Conservation (phyloP, 2,329 filamentous ascomycete genomes). For the Colletotrichum eremochloae region DNA sequence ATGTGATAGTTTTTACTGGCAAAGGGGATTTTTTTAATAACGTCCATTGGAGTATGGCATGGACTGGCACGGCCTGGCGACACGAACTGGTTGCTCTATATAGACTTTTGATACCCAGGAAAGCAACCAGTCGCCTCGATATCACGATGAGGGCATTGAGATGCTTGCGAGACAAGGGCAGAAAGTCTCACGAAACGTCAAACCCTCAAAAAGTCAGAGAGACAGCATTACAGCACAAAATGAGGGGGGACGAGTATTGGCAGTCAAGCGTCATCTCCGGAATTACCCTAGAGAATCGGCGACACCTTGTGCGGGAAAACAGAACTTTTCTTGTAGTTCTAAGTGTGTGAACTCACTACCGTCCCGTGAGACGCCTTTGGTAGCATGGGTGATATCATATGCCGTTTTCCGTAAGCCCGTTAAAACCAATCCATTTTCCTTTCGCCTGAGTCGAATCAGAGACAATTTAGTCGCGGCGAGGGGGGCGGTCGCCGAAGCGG, state of each 20-base stretch:
- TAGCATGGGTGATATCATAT: conserved; percentile 48
- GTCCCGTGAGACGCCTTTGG: conserved; percentile 69
- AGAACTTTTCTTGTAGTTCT: conserved; percentile 73
- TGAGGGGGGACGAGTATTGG: conserved; percentile 67
- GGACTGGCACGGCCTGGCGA: neutral
- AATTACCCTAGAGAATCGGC: conserved; percentile 76
- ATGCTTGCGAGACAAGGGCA: neutral
- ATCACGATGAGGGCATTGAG: neutral
- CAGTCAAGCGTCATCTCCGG: conserved; percentile 91
- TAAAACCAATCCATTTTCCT: conserved; percentile 41
- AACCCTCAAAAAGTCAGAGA: conserved; percentile 26
- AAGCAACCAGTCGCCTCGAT: conserved; percentile 1
- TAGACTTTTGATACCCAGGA: conserved; percentile 38
- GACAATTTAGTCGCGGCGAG: conserved; percentile 59
- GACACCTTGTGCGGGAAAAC: conserved; percentile 82
- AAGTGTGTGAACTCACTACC: conserved; percentile 66
- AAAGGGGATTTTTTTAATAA: neutral
- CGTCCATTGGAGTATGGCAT: neutral
- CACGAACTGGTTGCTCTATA: neutral
- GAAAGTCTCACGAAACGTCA: neutral
- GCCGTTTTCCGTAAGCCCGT: conserved; percentile 59
- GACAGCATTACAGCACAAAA: conserved; percentile 45
- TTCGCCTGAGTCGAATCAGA: conserved; percentile 16
- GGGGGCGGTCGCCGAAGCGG: conserved; percentile 78
- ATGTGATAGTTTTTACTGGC: neutral